phyloP scores from a whole-genome alignment of 352 stramenopile genomes.

The Pythium brachiatum region DNA sequence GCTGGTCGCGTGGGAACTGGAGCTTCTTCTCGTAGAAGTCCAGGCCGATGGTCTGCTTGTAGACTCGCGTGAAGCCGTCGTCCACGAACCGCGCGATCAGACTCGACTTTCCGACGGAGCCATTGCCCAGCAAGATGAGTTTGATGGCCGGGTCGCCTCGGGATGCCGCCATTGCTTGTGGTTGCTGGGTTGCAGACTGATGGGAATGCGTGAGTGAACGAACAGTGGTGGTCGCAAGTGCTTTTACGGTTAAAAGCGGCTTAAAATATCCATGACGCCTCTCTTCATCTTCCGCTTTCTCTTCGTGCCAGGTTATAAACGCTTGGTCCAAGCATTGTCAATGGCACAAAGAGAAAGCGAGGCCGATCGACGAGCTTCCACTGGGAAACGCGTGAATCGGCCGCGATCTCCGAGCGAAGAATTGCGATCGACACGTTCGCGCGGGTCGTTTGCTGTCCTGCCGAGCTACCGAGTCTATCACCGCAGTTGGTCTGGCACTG shows the following conservation, averaged over 20 bases:
- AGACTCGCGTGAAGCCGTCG: conserved; percentile 76
- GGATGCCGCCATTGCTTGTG: conserved; percentile 10
- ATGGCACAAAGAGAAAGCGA: not conserved
- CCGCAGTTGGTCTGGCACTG: conserved; percentile 1
- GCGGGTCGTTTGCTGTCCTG: not conserved
- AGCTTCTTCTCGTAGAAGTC: conserved; percentile 90
- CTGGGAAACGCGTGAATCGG: not conserved
- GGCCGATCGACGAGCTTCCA: not conserved
- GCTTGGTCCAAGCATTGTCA: not conserved
- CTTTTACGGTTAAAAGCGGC: conserved; percentile 1
- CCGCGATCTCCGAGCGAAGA: conserved; percentile 1
- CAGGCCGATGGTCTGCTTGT: conserved; percentile 86
- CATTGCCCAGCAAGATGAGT: conserved; percentile 83
- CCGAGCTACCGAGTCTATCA: not conserved
- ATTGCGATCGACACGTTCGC: not conserved
- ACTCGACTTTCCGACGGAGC: conserved; percentile 83
- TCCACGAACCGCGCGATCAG: conserved; percentile 83
- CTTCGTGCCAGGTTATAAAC: not conserved
- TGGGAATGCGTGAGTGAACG: not conserved
- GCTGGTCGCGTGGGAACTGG: conserved; percentile 65
- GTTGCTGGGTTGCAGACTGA: not conserved
- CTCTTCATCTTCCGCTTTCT: not conserved
- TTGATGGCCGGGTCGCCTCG: conserved; percentile 68
- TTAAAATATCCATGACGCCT: conserved; percentile 11
- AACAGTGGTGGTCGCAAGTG: not conserved